A percentile compares a stretch with the other conserved stretches of the same genome.
Conservation (phyloP, 2,329 filamentous ascomycete species). For the Ambrosiella beaveri region DNA sequence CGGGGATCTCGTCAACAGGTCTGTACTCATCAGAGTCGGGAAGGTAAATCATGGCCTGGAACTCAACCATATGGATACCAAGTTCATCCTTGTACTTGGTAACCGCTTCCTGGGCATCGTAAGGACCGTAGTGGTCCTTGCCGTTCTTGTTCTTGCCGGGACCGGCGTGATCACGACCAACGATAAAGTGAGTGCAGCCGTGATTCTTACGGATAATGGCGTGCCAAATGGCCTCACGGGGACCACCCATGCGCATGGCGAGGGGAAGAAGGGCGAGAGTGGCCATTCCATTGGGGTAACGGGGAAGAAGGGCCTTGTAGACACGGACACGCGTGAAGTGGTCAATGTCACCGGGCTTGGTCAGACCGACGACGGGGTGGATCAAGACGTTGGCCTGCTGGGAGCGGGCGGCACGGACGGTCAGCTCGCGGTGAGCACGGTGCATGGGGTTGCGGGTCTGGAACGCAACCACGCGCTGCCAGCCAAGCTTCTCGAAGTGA, state of each 20-base stretch:
- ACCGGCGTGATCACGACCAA: constrained; percentile 93
- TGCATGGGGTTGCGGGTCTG: constrained; percentile 99
- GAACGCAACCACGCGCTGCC: constrained; percentile 95
- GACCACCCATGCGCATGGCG: constrained; percentile 98
- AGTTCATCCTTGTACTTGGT: constrained; percentile 95
- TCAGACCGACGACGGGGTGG: constrained; percentile 94
- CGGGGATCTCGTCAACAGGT: constrained; percentile 74
- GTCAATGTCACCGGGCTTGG: constrained; percentile 98
- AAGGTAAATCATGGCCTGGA: constrained; percentile 99
- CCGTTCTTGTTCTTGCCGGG: constrained; percentile 97
- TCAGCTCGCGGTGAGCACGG: constrained; percentile 92
- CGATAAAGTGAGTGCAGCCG: constrained; percentile 97
- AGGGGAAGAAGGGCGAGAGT: constrained; percentile 85
- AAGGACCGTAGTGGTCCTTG: constrained; percentile 92
- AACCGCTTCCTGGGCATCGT: constrained; percentile 89
- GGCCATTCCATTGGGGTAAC: constrained; percentile 98
- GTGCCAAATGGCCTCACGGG: constrained; percentile 97
- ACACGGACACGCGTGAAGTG: constrained; percentile 98
- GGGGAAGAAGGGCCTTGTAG: constrained; percentile 88
- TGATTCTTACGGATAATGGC: constrained; percentile 99
- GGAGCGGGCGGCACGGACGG: constrained; percentile 84
- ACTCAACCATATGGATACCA: constrained; percentile 95
- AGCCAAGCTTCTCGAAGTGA: constrained; percentile 99
- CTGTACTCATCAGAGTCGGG: constrained; percentile 94
- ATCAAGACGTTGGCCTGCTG: constrained; percentile 98